These are phyloP conservation scores for Zymoseptoria brevis DNA, from an alignment of 2,329 filamentous ascomycete species.

Conservation along the genomic window DNA sequence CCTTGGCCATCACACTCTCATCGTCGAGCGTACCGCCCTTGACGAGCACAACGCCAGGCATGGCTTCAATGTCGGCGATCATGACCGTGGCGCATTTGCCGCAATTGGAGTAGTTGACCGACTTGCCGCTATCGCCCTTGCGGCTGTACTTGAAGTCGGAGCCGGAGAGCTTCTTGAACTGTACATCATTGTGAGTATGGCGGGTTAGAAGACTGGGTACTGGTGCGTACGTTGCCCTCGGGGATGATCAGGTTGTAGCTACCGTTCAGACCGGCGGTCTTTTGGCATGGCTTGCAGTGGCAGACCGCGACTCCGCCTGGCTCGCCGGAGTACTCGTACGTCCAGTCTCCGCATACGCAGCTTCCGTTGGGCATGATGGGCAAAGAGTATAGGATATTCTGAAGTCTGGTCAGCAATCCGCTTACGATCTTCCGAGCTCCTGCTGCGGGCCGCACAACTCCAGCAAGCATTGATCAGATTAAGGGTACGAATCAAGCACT, in stretches of 20 bases:
- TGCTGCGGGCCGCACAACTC: background rate
- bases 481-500: background rate
- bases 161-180: constrained; percentile 27
- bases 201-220: background rate
- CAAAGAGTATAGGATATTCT: background rate
- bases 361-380: constrained; percentile 10
- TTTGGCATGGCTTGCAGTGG: constrained; percentile 28
- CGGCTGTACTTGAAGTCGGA: constrained; percentile 19
- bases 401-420: background rate
- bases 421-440: background rate
- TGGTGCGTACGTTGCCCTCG: constrained; percentile 15
- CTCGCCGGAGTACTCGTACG: constrained; percentile 29
- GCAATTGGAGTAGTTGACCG: constrained; percentile 26
- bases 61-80: constrained; percentile 19
- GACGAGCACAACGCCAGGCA: constrained; percentile 22
- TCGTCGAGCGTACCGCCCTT: constrained; percentile 30
- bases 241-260: constrained; percentile 25
- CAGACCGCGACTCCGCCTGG: constrained; percentile 22
- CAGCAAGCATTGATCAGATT: background rate
- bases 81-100: constrained; percentile 25
- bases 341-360: constrained; percentile 30
- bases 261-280: constrained; percentile 26
- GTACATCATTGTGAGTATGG: constrained; percentile 1
- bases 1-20: constrained; percentile 14
- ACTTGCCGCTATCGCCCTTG: constrained; percentile 26